phyloP scores from a whole-genome alignment of 164 flowering plant species.

The Sextonia rubra region DNA sequence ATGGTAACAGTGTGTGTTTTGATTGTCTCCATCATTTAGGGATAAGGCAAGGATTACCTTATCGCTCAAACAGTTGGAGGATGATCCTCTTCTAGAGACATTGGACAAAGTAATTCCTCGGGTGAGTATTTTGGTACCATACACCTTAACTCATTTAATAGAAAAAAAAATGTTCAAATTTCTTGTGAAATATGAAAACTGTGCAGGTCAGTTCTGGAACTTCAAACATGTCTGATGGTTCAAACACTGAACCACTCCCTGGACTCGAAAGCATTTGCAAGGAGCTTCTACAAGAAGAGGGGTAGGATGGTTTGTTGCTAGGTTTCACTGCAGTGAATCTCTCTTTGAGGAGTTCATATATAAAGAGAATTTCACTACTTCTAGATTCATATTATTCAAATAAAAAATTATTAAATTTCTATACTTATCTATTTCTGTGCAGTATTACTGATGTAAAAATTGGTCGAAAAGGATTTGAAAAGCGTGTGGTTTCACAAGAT shows the following conservation, averaged over 20 bases:
- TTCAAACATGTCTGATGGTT: conserved; percentile 7
- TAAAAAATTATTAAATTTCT: not conserved
- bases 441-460: conserved; percentile 69
- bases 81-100: conserved; percentile 87
- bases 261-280: conserved; percentile 72
- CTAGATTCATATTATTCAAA: no score
- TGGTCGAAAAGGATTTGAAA: conserved; percentile 84
- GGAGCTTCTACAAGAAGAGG: conserved; percentile 77
- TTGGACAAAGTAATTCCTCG: conserved; percentile 86
- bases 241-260: conserved; percentile 68
- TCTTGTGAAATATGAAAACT: not conserved
- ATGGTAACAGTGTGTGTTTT: not conserved
- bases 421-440: conserved; percentile 12
- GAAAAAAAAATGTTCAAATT: not conserved
- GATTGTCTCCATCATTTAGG: conserved; percentile 32
- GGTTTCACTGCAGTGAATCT: not conserved
- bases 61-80: conserved; percentile 87
- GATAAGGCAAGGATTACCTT: conserved; percentile 61
- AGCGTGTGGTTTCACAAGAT: conserved; percentile 91
- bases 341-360: not conserved
- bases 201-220: conserved; percentile 6
- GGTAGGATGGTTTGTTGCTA: conserved; percentile 45
- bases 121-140: conserved; percentile 32
- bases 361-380: no score
- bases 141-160: not conserved